Base-by-base conservation (phyloP, 176 grass and related monocot species). In the Aegilops longissima region DNA sequence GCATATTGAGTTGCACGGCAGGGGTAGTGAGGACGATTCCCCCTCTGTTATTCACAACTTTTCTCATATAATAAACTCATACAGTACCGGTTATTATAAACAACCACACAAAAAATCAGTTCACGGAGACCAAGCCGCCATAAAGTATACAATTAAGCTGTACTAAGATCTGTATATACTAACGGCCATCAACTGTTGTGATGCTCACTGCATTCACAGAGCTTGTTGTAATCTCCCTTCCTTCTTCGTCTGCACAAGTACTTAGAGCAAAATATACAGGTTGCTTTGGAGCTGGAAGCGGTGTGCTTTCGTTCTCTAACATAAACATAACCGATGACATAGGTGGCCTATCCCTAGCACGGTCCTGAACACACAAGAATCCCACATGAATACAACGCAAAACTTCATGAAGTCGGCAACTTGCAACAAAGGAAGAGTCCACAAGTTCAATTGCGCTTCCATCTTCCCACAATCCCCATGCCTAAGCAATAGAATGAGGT, bases 341-440 rank as follows among this genome's bases (percentile, higher is more conserved):
- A 25, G 16, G 39, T 2, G 70, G 39, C 39, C 70, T 73, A 27
- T 73, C 70, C 6, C 1, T 25, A 0, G 39, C n/a, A 45, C 1
- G n/a, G 70, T 45, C 70, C 14, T 73, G 70, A 73, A 73, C 70
- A 73, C 70, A 73, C 70, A 73, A 73, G 12, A 73, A 39, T 27
- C 39, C 70, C 70, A 73, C 70, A 27, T 73, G 70, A 3, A 73
- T 45, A 16, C 70, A 73, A 1, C 38, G 12, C 24, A 45, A 5
- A 73, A 16, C 70, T 45, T 45, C 70, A 6, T 45, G 0, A 4
- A 2, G 38, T 27, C 12, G n/a, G 70, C 2, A 73, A 23, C n/a
- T 45, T 0, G 5, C 12, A 11, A 73, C 2, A 16, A 73, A 1
- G 0, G 12, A 45, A 16, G 70, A 25, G 12, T 45, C 39, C n/a